Base-by-base conservation (phyloP, 73 alveolate species). In the Strombidium stylifer region DNA sequence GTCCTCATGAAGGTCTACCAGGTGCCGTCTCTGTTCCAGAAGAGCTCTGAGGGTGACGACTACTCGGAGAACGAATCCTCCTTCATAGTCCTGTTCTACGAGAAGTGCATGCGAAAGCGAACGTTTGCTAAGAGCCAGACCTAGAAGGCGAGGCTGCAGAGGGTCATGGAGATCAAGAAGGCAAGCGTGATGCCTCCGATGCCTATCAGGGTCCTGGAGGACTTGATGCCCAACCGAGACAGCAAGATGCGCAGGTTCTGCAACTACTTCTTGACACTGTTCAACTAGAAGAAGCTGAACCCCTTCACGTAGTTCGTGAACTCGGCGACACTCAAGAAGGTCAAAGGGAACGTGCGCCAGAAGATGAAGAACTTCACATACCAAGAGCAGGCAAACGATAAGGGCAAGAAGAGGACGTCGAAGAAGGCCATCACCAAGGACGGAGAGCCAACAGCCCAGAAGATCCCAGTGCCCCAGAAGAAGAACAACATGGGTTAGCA, bases 191-290 rank as follows among this genome's bases (percentile, higher is more conserved):
- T n/a, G n/a, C n/a, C n/a, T n/a, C n/a, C 10, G 4, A 15, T 5
- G 8, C 54, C 10, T 6, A 5, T 5, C 5, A 44, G 78, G 30
- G 45, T 64, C 4, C 54, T 64, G 3, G 78, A 64, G 32, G 78
- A 64, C 15, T 64, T 65, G 8, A 26, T 64, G 30, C 45, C 14
- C 23, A 62, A 64, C 45, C 41, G 78, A 35, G 78, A 64, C 48
- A 46, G 66, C 36, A 64, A 64, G 35, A 64, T 64, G 78, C 19
- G 78, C 31, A 44, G 78, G 31, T 64, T 64, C 31, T 64, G 78
- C 54, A 64, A 64, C 45, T 64, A 64, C 32, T 64, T 64, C 27
- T 51, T 47, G 45, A 64, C 78, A 8, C 59, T 64, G 25, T 64
- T 64, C 47, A 49, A 64, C 40, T 28, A 64, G 32, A 64, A 64